phyloP scores from a whole-genome alignment of 1,284 basidiomycete genomes.

The Ceratobasidium sp. region DNA sequence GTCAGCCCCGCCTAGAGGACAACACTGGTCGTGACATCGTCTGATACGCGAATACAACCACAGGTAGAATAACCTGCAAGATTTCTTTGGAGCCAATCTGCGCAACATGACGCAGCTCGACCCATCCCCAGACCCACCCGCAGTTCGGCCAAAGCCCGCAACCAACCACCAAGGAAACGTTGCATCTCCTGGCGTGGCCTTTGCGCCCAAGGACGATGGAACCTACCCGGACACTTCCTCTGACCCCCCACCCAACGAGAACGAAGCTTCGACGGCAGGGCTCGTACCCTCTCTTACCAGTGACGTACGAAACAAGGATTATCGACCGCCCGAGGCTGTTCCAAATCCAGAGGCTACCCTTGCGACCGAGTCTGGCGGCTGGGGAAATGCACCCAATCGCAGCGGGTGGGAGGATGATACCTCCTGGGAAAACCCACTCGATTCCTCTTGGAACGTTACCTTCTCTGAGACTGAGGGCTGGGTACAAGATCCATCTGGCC shows the following conservation, averaged over 20 bases:
- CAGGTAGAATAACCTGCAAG: not conserved
- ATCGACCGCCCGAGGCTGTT: conserved; percentile 38
- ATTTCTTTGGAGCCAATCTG: not conserved
- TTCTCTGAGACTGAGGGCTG: not conserved
- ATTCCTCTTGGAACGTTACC: not conserved
- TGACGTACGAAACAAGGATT: not conserved
- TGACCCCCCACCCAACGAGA: not conserved
- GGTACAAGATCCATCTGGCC: not conserved
- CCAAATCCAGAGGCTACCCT: not conserved
- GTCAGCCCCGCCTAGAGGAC: not conserved
- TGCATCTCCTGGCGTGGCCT: not conserved
- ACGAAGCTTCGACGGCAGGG: not conserved
- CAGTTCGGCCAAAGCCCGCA: not conserved
- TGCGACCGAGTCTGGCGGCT: not conserved
- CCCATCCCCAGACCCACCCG: conserved; percentile 13
- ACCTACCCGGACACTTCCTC: not conserved
- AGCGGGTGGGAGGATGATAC: conserved; percentile 5
- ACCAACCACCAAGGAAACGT: not conserved
- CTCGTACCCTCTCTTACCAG: not conserved
- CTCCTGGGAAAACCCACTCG: too few species aligned
- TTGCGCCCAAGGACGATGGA: not conserved
- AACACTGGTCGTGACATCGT: not conserved
- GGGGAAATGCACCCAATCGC: not conserved
- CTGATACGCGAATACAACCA: not conserved
- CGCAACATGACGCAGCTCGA: conserved; percentile 22